Evolutionary conservation across 83 land plant species (phyloP).

Genomic region (Thuja plicata): DNA sequence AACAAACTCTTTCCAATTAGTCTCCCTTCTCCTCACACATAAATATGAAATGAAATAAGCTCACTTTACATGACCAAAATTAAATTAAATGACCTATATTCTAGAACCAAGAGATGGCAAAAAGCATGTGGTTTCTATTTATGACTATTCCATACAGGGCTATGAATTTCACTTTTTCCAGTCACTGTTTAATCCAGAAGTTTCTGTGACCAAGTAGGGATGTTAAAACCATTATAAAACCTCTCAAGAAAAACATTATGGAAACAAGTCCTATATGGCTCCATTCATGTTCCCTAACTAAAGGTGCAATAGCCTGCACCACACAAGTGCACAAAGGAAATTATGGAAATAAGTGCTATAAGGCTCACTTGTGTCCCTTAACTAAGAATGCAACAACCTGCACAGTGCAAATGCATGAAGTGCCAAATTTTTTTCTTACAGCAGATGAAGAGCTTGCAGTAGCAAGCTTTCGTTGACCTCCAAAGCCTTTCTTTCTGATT

Average conservation of each 20-base stretch:
- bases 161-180: background rate
- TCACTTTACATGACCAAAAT: background rate
- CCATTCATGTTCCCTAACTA: background rate
- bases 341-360: background rate
- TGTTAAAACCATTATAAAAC: background rate
- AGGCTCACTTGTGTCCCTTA: background rate
- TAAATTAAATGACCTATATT: background rate
- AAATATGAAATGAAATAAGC: background rate
- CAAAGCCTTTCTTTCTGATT: conserved; percentile 82
- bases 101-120: background rate
- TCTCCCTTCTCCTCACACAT: background rate
- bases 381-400: background rate
- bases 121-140: background rate
- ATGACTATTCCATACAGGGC: background rate
- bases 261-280: background rate
- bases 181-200: background rate
- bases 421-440: conserved; percentile 29
- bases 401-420: background rate
- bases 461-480: conserved; percentile 36
- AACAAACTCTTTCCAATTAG: background rate
- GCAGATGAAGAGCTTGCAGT: conserved; percentile 57
- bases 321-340: background rate
- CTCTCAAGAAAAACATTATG: background rate
- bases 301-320: background rate
- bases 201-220: background rate